Evolutionary conservation across 192 early-diverging fungal species (phyloP).

Genomic region (Coemansia asiatica): DNA sequence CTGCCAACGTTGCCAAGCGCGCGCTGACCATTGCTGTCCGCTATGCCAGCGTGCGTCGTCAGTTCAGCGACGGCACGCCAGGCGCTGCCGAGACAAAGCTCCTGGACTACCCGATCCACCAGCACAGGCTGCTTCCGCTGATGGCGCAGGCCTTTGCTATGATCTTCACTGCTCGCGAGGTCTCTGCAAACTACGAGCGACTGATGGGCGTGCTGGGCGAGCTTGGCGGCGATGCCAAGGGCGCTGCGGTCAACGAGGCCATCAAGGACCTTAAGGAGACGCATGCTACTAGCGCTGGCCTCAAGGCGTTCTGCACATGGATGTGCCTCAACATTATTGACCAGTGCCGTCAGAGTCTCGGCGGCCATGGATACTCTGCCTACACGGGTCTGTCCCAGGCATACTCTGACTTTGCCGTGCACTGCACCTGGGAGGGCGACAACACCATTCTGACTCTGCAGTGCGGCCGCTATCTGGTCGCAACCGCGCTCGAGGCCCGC

Average conservation of each 20-base stretch:
- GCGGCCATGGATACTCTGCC: conserved; percentile 91
- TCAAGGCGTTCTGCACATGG: conserved; percentile 95
- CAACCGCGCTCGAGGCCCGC: conserved; percentile 65
- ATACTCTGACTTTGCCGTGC: conserved; percentile 87
- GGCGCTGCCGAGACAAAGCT: conserved; percentile 80
- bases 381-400: conserved; percentile 86
- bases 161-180: conserved; percentile 86
- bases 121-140: conserved; percentile 89
- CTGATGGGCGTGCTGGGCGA: conserved; percentile 77
- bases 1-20: conserved; percentile 83
- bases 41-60: conserved; percentile 88
- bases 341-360: conserved; percentile 85
- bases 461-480: conserved; percentile 81
- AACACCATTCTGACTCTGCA: conserved; percentile 91
- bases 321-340: conserved; percentile 87
- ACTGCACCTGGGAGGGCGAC: conserved; percentile 88
- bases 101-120: conserved; percentile 91
- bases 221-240: conserved; percentile 60
- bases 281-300: conserved; percentile 85
- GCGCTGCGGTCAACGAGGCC: conserved; percentile 55
- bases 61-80: conserved; percentile 68
- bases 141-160: conserved; percentile 88
- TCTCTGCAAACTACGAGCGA: conserved; percentile 70
- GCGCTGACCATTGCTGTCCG: conserved; percentile 88
- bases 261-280: conserved; percentile 86